Evolutionary conservation across 345 rosid species (phyloP).

Genomic region (Turritis glabra): DNA sequence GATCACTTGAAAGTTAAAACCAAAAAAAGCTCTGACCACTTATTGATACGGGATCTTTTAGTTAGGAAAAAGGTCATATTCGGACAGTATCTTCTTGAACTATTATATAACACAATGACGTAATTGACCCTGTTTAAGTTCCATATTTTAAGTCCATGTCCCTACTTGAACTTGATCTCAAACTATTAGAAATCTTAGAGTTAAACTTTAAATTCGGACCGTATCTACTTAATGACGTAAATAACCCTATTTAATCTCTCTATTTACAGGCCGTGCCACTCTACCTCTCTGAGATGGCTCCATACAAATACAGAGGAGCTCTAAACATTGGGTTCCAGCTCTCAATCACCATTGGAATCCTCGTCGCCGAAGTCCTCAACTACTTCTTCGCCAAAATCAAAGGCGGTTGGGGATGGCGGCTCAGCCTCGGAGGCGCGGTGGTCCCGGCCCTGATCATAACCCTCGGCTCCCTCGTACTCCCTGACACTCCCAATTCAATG

Average conservation of each 20-base stretch:
- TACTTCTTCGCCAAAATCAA: constrained; percentile 82
- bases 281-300: constrained; percentile 97
- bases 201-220: neutral
- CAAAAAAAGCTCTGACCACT: neutral
- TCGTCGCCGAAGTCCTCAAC: constrained; percentile 75
- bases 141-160: too few relatives aligned
- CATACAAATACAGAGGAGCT: constrained; percentile 91
- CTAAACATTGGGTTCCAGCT: constrained; percentile 90
- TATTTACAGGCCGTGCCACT: constrained; percentile 86
- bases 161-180: too few relatives aligned
- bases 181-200: neutral
- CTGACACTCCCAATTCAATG: constrained; percentile 95
- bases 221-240: constrained; percentile 33
- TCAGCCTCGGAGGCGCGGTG: constrained; percentile 93
- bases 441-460: constrained; percentile 94
- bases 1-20: too few relatives aligned
- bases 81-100: constrained; percentile 15
- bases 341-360: constrained; percentile 87
- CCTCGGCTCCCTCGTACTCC: constrained; percentile 74
- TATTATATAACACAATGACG: neutral
- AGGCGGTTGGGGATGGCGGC: constrained; percentile 93
- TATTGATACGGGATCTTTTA: neutral
- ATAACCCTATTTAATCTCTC: neutral
- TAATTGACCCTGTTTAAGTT: neutral
- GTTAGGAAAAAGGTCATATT: constrained; percentile 27